A percentile compares a stretch with the other conserved stretches of the same genome.
phyloP scores from a whole-genome alignment of 306 rosid genomes.

The Albizia julibrissin region DNA sequence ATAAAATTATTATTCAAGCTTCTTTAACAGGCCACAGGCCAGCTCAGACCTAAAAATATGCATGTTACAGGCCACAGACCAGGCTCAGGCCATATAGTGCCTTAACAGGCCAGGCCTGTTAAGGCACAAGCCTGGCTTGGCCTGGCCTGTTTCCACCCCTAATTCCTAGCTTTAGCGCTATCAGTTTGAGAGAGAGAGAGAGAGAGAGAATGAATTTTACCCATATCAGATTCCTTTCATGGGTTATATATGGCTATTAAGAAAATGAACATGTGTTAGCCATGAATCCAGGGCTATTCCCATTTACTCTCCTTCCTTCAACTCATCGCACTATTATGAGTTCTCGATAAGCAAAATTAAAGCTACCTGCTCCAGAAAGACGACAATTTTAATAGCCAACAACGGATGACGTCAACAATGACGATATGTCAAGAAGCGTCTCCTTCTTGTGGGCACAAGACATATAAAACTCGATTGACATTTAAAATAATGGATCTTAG shows the following conservation, averaged over 20 bases:
- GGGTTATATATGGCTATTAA: neutral
- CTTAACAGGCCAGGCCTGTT: too few relatives aligned
- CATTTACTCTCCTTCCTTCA: neutral
- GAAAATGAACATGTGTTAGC: neutral
- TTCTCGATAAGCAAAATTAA: neutral
- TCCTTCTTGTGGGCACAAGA: neutral
- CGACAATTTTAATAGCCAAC: neutral
- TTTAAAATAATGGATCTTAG: neutral
- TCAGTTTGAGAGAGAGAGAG: neutral
- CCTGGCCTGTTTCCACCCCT: too few relatives aligned
- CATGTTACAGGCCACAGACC: too few relatives aligned
- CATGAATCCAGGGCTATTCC: neutral
- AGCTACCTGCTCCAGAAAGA: neutral
- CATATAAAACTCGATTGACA: neutral
- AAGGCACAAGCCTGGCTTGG: too few relatives aligned
- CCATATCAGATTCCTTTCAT: neutral
- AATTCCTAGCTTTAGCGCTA: neutral
- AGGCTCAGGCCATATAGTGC: too few relatives aligned
- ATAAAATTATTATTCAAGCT: too few relatives aligned
- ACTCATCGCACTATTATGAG: neutral
- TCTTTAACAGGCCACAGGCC: too few relatives aligned
- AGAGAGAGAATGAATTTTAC: neutral
- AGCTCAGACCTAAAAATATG: too few relatives aligned
- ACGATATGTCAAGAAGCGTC: constrained; percentile 37
- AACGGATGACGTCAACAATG: constrained; percentile 48